phyloP scores from a whole-genome alignment of 257 asterid genomes.

The Lavandula angustifolia region DNA sequence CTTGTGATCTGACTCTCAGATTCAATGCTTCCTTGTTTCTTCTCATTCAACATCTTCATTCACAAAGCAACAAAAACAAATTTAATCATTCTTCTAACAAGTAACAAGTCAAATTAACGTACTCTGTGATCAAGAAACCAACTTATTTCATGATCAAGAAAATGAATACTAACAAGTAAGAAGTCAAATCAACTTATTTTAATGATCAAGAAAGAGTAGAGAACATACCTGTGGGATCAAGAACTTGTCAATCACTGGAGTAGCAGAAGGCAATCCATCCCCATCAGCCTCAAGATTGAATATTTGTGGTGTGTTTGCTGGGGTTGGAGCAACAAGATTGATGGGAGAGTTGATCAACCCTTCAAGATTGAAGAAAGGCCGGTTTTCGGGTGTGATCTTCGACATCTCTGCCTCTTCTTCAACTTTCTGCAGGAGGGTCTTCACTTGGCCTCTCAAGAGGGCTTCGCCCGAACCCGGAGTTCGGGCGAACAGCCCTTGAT shows the following conservation, averaged over 20 bases:
- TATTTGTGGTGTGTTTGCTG: conserved; percentile 81
- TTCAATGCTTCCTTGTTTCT: conserved; percentile 41
- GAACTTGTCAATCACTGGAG: conserved; percentile 44
- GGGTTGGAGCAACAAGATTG: conserved; percentile 73
- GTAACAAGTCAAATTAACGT: no score
- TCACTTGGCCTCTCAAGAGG: conserved; percentile 87
- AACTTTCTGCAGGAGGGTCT: conserved; percentile 79
- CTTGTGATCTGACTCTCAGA: conserved; percentile 57
- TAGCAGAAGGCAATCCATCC: conserved; percentile 31
- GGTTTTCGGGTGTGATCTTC: conserved; percentile 41
- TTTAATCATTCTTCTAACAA: background rate
- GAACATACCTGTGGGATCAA: conserved; percentile 54
- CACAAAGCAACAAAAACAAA: background rate
- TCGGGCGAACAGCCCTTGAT: conserved; percentile 20
- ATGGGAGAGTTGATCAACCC: conserved; percentile 57
- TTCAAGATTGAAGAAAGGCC: conserved; percentile 52
- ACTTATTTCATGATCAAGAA: background rate
- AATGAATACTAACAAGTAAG: no score
- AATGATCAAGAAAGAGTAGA: background rate
- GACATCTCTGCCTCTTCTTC: conserved; percentile 85
- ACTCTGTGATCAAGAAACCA: no score
- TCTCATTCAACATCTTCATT: conserved; percentile 42
- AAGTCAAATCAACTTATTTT: no score
- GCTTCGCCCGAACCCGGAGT: conserved; percentile 97
- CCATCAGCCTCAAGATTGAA: conserved; percentile 34